Evolutionary conservation across 495 filamentous ascomycete species (phyloP), one percentile per base, ranked within the genome.

Genomic region (Rhypophila decipiens): DNA sequence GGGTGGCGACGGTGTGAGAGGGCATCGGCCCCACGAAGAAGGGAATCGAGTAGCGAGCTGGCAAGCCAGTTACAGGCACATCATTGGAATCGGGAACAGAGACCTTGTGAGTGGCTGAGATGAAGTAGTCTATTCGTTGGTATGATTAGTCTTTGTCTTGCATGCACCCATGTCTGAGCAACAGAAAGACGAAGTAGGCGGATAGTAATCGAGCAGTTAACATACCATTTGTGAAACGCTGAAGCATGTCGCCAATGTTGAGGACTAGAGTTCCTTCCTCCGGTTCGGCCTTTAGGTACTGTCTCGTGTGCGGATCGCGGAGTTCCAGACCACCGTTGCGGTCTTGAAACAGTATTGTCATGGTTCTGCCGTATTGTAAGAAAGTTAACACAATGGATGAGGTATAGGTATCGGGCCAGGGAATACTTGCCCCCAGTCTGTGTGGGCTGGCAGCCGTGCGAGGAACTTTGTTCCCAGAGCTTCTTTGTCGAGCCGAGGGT

Each of bases 21-120:
- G 66, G 64, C 56, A 80, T 72, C 1, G 77, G 74, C 13, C 61
- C 56, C 37, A 78, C 58, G 51, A 83, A 85, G 59, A 77, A 83
- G 1, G 79, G 78, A 43, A 83, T 83, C 2, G 78, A 82, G 50
- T 77, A 82, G 4, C 80, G 65, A 24, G 71, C 65, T 23, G 70
- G 65, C 2, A 75, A 76, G 52, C 78, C 73, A 9, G 68, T 53
- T 5, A 69, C 56, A 15, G 60, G 37, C 13, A 70, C 67, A 8
- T 64, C 56, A 5, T 71, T 57, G 1, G 57, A 54, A 12, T 56
- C 57, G 21, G 76, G 75, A 3, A 75, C 46, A n/a, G 63, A 61
- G 21, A 80, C 76, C 9, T 70, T 69, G 56, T 79, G 77, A 21
- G 70, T 67, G 7, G 76, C 77, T 11, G 76, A 80, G 33, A 64